Evolutionary conservation across 352 stramenopile genomes (phyloP), one percentile per base, ranked within the genome.

Genomic region (Globisporangium heterothallicum): DNA sequence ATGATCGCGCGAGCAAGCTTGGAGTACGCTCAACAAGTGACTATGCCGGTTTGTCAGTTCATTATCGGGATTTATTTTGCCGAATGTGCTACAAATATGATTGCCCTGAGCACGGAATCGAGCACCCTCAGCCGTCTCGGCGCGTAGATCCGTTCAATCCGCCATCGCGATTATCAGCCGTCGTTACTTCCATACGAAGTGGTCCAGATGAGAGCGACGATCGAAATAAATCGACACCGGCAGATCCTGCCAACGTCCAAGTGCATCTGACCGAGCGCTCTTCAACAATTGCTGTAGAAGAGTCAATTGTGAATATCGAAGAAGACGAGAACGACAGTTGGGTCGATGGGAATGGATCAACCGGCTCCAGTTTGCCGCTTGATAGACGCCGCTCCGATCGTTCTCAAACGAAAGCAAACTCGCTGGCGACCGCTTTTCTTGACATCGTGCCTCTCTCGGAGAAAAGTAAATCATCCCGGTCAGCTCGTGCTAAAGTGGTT

Each of bases 31-130:
- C 74, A 21, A 78, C 74, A 7, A 63, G 53, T 26, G 64, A 84
- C 27, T 97, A 95, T 49, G 61, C 61, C 6, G 67, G 87, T 44
- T 57, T 94, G 19, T 79, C 84, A 34, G 78, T 96, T 60, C 90
- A 80, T 3, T 97, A 94, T 61, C 77, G 85, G n/a, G 78, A 95
- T 40, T 63, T 98, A 21, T 97, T 97, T 51, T 98, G 92, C 60
- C 74, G 86, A 27, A 84, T 89, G 66, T 98, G 92, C 63, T 97
- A 97, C 63, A 84, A 78, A 41, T 98, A 97, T 60, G 88, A 97
- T 61, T 98, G 92, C 53, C 77, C 86, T 19, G 65, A 94, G 35
- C 92, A 98, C 63, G 88, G 88, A 0, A 94, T 90, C 49, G 66
- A 92, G 58, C 81, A 88, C 29, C 78, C 81, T 13, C 70, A 87